Base-by-base conservation (phyloP, 306 rosid species). In the Spatholobus suberectus region DNA sequence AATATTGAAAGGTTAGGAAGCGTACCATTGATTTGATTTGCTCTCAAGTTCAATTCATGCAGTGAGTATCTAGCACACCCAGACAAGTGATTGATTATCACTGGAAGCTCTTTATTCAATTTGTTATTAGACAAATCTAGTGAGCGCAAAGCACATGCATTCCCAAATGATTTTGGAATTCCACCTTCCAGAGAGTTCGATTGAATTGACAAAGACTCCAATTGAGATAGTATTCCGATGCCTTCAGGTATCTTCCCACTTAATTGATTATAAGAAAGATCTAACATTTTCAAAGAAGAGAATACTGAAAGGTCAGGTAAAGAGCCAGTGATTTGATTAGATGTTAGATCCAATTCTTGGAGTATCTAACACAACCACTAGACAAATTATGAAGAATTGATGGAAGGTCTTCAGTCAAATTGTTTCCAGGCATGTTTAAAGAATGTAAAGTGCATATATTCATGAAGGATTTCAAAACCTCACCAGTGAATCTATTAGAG, bases 171-270 rank as follows among this genome's bases (percentile, higher is more conserved):
- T 49, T 15, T 49, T 49, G 21, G 55, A 14, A 49, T 17, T 20
- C 79, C 79, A 63, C 82, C 82, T 78, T 65, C 23, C 14, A 65
- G 32, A 14, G 47, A 66, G 82, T 78, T 78, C 18, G 49, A 78
- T 5, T 0, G 0, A 0, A 55, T 17, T 0, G 0, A 0, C 32
- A 82, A 58, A 27, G 0, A 3, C 55, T 59, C 77, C 52, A 76
- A 20, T 9, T 67, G 10, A 32, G 77, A 43, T 35, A 75, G 75
- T 1, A 47, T 23, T 15, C 0, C 49, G 18, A 0, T 6, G 2
- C 20, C 51, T 13, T 82, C 8, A 2, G 29, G 62, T 0, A 82
- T 34, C 29, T 29, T 76, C 10, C 85, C 81, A 8, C 18, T 70
- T 20, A 75, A 3, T 18, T 10, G 35, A 52, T 81, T 73, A 3